phyloP scores from a whole-genome alignment of 139 green algal genomes.

The Tetradesmus lagerheimii region DNA sequence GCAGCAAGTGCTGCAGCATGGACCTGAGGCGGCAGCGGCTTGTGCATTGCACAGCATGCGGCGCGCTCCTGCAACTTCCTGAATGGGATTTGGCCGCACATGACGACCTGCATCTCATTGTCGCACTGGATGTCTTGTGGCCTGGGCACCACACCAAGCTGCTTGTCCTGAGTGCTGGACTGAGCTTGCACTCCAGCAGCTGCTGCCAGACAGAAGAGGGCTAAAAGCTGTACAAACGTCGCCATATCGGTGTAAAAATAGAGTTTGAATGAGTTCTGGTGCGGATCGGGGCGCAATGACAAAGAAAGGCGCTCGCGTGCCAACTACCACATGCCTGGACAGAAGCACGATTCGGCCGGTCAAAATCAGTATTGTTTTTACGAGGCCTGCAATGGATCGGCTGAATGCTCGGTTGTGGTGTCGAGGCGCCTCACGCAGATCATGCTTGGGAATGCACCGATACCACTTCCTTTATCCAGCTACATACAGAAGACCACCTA shows the following conservation, averaged over 20 bases:
- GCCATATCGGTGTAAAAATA: background rate
- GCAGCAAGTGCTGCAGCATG: background rate
- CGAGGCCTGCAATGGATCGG: background rate
- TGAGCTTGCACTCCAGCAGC: background rate
- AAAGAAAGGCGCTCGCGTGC: background rate
- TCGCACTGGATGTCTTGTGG: constrained; percentile 7
- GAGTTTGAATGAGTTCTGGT: background rate
- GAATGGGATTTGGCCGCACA: constrained; percentile 29
- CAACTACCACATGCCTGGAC: background rate
- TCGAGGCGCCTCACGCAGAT: background rate
- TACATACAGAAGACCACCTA: background rate
- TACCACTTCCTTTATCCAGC: background rate
- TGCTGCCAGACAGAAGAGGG: background rate
- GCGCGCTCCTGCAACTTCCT: background rate
- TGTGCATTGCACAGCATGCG: background rate
- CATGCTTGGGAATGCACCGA: background rate
- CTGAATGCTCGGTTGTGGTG: background rate
- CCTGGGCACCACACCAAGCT: background rate
- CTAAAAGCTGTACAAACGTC: background rate
- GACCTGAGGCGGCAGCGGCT: background rate
- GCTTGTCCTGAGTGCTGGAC: background rate
- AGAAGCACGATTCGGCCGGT: background rate
- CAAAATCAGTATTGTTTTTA: background rate
- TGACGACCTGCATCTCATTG: constrained; percentile 12
- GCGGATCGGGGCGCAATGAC: background rate